Base-by-base conservation (phyloP, 257 asterid species). In the Petrea volubilis region DNA sequence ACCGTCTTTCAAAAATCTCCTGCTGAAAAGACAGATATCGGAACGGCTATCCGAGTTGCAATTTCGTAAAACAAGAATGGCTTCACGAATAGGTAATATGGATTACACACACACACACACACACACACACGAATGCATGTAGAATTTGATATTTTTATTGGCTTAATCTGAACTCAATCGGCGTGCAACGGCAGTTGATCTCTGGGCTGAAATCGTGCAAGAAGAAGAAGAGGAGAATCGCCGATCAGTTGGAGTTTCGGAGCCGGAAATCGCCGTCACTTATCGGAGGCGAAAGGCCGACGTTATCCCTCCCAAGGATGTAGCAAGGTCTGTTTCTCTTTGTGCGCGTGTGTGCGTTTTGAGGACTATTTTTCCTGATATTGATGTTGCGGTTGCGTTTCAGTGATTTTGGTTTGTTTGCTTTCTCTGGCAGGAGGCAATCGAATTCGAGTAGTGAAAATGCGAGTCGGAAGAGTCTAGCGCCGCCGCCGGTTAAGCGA, bases 131-230 rank as follows among this genome's bases (percentile, higher is more conserved):
- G 5, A 40, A 29, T 64, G 9, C 28, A 23, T 20, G 20, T 52
- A 53, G 7, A 2, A 33, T 31, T 51, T n/a, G 50, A 17, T 14
- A 0, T 11, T 12, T 28, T 57, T 0, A 47, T 28, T 33, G 58
- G 15, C 28, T 7, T 70, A 9, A 7, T 68, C 24, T 49, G 2
- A 38, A 50, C 59, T 25, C 44, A 29, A 29, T 58, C 7, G 44
- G 66, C 71, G 34, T 53, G 72, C 69, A 73, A 75, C 44, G 31
- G 70, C 87, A 80, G 92, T 31, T 65, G 87, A 85, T 76, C 70
- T 82, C 40, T 92, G 96, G 98, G 79, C 81, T 21, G 82, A 85
- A 64, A 76, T 89, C 36, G 15, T 82, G 29, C 90, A 79, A 70
- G 83, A 82, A 64, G 83, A 82, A 64, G 85, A 77, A 40, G 77